Conservation (phyloP, 176 grass and related monocot genomes). For the Secale cereale region DNA sequence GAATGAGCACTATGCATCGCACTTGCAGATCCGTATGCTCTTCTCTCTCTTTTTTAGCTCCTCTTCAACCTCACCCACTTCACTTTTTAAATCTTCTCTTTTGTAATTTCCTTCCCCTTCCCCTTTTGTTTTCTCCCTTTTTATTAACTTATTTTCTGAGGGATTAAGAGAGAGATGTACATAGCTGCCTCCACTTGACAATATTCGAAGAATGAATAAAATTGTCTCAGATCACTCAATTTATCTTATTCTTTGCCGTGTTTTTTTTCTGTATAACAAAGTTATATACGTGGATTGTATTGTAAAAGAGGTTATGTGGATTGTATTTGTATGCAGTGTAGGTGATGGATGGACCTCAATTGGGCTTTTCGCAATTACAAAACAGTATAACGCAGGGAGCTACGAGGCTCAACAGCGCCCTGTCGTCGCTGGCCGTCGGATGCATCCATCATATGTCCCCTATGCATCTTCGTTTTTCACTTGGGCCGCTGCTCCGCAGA, state of each 20-base stretch:
- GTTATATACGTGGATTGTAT: neutral
- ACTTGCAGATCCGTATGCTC: neutral
- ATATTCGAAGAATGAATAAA: conserved; percentile 34
- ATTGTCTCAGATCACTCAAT: neutral
- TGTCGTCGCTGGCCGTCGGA: too few relatives aligned
- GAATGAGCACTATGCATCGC: conserved; percentile 15
- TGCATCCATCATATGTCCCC: too few relatives aligned
- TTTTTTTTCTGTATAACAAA: neutral
- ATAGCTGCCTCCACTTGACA: conserved; percentile 41
- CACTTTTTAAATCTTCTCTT: neutral
- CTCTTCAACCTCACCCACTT: neutral
- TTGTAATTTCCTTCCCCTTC: neutral
- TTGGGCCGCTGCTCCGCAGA: too few relatives aligned
- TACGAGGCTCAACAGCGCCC: too few relatives aligned
- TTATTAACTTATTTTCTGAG: conserved; percentile 25
- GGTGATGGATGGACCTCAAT: neutral
- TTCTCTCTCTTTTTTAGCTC: neutral
- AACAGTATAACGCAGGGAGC: too few relatives aligned
- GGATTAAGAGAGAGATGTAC: conserved; percentile 19
- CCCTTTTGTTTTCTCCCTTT: neutral
- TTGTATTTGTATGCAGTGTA: neutral
- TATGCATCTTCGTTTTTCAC: too few relatives aligned
- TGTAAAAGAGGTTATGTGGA: neutral
- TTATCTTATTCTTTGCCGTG: neutral
- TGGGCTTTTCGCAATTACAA: conserved; percentile 8